Conservation (phyloP, 2,329 filamentous ascomycete genomes). For the Calonectria pteridis region DNA sequence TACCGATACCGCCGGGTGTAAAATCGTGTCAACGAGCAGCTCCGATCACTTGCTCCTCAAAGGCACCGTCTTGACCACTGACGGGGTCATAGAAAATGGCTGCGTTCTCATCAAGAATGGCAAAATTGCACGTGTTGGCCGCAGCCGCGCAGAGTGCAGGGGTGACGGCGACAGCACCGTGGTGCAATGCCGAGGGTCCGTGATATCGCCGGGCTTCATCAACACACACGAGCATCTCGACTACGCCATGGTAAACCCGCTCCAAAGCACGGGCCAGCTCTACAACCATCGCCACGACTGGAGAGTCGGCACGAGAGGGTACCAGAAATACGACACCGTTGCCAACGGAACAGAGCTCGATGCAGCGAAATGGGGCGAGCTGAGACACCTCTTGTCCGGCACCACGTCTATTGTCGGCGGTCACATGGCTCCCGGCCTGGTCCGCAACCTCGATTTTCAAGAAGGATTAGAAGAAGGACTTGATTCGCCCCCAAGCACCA, state of each 20-base stretch:
- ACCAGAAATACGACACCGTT: neutral
- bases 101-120: neutral
- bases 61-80: constrained; percentile 6
- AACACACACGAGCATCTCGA: constrained; percentile 25
- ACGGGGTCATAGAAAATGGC: neutral
- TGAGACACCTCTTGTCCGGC: constrained; percentile 19
- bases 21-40: neutral
- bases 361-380: constrained; percentile 16
- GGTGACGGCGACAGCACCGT: neutral
- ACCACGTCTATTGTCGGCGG: constrained; percentile 19
- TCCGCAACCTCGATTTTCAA: constrained; percentile 18
- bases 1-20: neutral
- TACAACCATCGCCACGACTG: constrained; percentile 21
- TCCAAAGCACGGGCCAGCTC: neutral
- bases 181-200: constrained; percentile 4
- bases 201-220: constrained; percentile 25
- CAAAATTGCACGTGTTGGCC: neutral
- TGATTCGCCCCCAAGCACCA: neutral
- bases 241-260: constrained; percentile 10
- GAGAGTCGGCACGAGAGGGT: constrained; percentile 13
- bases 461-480: constrained; percentile 5
- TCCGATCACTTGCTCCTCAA: neutral
- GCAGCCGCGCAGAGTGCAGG: neutral
- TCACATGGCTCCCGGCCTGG: constrained; percentile 15
- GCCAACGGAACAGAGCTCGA: constrained; percentile 7